Conservation (phyloP, 75 land plant genomes). For the Sequoia sempervirens region DNA sequence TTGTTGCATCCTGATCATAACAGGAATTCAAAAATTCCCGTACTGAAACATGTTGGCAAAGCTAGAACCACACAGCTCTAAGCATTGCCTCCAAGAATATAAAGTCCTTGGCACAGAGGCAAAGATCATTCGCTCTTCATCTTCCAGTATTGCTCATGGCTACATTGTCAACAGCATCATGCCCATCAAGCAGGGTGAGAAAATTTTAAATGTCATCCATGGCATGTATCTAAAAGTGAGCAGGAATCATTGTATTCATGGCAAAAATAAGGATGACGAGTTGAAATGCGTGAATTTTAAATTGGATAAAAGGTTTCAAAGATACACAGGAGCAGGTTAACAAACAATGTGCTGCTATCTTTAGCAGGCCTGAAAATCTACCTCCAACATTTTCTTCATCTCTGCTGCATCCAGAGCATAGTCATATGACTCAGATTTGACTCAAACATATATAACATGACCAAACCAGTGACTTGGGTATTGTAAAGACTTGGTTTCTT, state of each 20-base stretch:
- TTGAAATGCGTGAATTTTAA: neutral
- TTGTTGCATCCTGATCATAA: neutral
- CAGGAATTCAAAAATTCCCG: neutral
- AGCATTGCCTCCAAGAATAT: neutral
- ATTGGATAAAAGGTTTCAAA: neutral
- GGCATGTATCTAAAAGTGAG: neutral
- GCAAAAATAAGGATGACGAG: neutral
- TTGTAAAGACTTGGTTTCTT: neutral
- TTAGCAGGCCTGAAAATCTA: neutral
- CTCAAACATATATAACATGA: neutral
- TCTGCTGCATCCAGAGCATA: neutral
- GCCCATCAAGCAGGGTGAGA: neutral
- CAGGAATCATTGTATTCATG: neutral
- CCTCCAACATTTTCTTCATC: neutral
- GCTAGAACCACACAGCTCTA: neutral
- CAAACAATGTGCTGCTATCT: neutral
- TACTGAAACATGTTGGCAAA: neutral
- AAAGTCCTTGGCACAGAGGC: neutral
- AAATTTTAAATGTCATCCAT: neutral
- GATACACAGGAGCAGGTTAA: neutral
- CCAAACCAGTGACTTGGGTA: neutral
- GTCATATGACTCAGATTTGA: neutral
- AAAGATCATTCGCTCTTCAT: neutral
- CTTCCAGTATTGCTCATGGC: neutral
- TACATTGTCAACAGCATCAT: neutral